A percentile compares a stretch with the other conserved stretches of the same genome.
Conservation (phyloP, 345 rosid species). For the Linum lewisii region DNA sequence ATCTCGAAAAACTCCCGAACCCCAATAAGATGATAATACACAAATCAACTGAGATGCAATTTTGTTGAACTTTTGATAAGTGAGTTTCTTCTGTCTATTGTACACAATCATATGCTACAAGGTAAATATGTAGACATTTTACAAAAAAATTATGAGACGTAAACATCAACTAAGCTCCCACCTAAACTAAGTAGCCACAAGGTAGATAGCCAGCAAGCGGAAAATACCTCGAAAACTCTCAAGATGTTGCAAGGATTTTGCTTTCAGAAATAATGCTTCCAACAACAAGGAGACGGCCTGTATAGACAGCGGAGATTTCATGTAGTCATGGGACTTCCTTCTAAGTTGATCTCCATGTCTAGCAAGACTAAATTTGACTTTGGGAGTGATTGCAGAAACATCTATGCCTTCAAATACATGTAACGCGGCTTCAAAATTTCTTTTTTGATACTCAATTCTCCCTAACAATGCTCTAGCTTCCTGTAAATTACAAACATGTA, state of each 20-base stretch:
- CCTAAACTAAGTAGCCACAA: not conserved
- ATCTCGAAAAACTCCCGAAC: too few species aligned
- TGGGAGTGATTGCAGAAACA: constrained; percentile 48
- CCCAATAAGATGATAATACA: too few species aligned
- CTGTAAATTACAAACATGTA: constrained; percentile 23
- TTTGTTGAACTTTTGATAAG: too few species aligned
- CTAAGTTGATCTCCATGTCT: constrained; percentile 37
- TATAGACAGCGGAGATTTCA: constrained; percentile 50
- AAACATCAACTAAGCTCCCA: too few species aligned
- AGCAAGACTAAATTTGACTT: constrained; percentile 47
- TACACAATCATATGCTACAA: too few species aligned
- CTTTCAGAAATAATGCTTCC: constrained; percentile 77
- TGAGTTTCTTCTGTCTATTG: too few species aligned
- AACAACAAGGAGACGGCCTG: constrained; percentile 64
- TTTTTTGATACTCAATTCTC: constrained; percentile 78
- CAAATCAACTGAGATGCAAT: too few species aligned
- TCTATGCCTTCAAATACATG: constrained; percentile 88
- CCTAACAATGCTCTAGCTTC: constrained; percentile 86
- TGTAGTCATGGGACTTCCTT: constrained; percentile 35
- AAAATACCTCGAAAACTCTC: constrained; percentile 57
- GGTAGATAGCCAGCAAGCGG: not conserved
- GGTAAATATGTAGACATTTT: too few species aligned
- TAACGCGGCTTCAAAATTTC: constrained; percentile 69
- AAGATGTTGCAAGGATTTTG: constrained; percentile 65
- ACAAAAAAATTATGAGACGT: too few species aligned